These are phyloP conservation scores for Kentomonas sorsogonicus DNA, from an alignment of 208 protist species.

Conservation along the genomic window DNA sequence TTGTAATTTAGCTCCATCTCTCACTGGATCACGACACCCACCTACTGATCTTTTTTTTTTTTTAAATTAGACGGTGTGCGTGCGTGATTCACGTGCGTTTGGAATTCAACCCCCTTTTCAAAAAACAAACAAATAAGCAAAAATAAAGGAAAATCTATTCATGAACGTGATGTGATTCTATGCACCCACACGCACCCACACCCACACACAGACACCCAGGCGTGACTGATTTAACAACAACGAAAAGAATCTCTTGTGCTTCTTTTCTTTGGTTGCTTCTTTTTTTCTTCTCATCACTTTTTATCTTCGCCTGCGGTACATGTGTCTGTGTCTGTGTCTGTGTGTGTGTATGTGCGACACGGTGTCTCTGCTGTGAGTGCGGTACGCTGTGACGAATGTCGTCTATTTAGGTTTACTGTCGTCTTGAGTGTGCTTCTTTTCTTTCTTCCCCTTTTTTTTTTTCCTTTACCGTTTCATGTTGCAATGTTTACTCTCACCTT, in stretches of 20 bases:
- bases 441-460: constrained; percentile 1
- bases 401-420: no score
- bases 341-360: no score
- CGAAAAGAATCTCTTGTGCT: constrained; percentile 2
- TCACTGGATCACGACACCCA: neutral
- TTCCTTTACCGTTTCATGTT: no score
- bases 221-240: no score
- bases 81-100: neutral
- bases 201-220: no score
- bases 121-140: constrained; percentile 4
- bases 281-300: constrained; percentile 9
- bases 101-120: neutral
- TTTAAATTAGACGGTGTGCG: neutral
- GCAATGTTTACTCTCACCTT: neutral
- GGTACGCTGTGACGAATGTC: no score
- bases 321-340: constrained; percentile 8
- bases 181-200: no score
- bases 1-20: constrained; percentile 6
- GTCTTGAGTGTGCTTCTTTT: neutral
- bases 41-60: constrained; percentile 5
- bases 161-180: no score
- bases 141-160: constrained; percentile 6
- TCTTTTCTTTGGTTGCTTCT: neutral
- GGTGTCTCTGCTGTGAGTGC: no score
- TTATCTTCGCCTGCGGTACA: neutral